Conservation (phyloP, 1,284 basidiomycete genomes). For the Psilocybe mexicana region DNA sequence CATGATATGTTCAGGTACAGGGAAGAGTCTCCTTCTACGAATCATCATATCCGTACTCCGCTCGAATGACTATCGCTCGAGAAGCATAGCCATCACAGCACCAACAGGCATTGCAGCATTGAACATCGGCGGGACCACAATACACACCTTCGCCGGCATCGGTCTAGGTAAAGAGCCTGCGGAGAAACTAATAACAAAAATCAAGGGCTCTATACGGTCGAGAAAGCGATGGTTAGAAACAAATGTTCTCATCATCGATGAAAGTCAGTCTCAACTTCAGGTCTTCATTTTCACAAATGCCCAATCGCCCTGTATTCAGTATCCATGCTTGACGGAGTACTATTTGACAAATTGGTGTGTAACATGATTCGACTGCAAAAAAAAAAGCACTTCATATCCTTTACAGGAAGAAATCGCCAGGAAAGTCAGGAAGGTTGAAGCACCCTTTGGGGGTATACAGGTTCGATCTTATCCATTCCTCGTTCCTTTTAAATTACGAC, state of each 20-base stretch:
- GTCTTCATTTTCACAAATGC: neutral
- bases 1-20: slow-evolving; percentile 64
- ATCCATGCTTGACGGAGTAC: slow-evolving; percentile 85
- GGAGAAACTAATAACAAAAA: slow-evolving; percentile 53
- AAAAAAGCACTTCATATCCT: neutral
- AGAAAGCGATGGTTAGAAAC: slow-evolving; percentile 70
- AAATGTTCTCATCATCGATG: slow-evolving; percentile 82
- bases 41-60: slow-evolving; percentile 68
- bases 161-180: slow-evolving; percentile 70
- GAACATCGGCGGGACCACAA: slow-evolving; percentile 85
- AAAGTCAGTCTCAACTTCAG: slow-evolving; percentile 56
- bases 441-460: slow-evolving; percentile 89
- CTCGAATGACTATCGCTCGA: slow-evolving; percentile 33
- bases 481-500: neutral
- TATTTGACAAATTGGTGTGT: slow-evolving; percentile 79
- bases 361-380: neutral
- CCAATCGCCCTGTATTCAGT: slow-evolving; percentile 45
- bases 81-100: slow-evolving; percentile 80
- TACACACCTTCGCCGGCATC: slow-evolving; percentile 87
- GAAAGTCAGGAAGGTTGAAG: slow-evolving; percentile 49
- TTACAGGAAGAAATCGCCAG: slow-evolving; percentile 52
- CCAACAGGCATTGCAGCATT: slow-evolving; percentile 89
- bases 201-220: slow-evolving; percentile 48
- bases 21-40: slow-evolving; percentile 85
- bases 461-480: slow-evolving; percentile 38